These are phyloP conservation scores for Haplosporangium gracile DNA, from an alignment of 192 early-diverging fungal species.

Conservation along the genomic window DNA sequence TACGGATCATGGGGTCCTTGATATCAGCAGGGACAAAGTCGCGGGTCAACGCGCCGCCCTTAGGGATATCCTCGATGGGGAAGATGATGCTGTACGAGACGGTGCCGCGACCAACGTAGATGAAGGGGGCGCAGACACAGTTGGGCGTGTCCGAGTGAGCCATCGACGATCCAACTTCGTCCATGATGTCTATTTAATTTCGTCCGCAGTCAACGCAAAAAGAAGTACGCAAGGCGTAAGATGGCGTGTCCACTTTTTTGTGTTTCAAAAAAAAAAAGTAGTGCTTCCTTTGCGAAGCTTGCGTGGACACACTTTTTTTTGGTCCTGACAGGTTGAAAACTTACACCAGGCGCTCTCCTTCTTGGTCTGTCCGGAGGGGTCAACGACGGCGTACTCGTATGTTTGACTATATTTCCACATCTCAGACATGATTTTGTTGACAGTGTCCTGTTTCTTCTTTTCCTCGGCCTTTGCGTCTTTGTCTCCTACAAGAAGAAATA, in stretches of 20 bases:
- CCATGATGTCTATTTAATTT: constrained; percentile 54
- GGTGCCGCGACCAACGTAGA: constrained; percentile 67
- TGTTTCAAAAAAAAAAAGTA: too few species aligned
- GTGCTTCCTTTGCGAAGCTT: background rate
- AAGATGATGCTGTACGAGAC: constrained; percentile 75
- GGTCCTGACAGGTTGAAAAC: background rate
- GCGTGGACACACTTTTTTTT: too few species aligned
- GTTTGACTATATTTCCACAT: constrained; percentile 69
- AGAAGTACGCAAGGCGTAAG: background rate
- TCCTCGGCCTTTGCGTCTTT: constrained; percentile 52
- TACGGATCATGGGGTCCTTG: constrained; percentile 57
- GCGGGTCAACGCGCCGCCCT: constrained; percentile 66
- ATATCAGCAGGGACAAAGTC: constrained; percentile 74
- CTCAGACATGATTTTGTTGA: constrained; percentile 48
- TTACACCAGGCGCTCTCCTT: constrained; percentile 67
- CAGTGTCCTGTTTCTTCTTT: constrained; percentile 43
- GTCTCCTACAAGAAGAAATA: constrained; percentile 16
- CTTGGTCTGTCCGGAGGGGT: constrained; percentile 59
- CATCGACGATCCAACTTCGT: constrained; percentile 76
- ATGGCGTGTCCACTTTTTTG: background rate
- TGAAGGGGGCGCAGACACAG: constrained; percentile 72
- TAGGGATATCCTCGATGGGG: constrained; percentile 66
- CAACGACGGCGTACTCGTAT: constrained; percentile 64
- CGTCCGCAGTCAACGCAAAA: background rate
- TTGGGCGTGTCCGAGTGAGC: constrained; percentile 72